These are phyloP conservation scores for Tylopilus sp. DNA, from an alignment of 768 basidiomycete species.

Conservation along the genomic window DNA sequence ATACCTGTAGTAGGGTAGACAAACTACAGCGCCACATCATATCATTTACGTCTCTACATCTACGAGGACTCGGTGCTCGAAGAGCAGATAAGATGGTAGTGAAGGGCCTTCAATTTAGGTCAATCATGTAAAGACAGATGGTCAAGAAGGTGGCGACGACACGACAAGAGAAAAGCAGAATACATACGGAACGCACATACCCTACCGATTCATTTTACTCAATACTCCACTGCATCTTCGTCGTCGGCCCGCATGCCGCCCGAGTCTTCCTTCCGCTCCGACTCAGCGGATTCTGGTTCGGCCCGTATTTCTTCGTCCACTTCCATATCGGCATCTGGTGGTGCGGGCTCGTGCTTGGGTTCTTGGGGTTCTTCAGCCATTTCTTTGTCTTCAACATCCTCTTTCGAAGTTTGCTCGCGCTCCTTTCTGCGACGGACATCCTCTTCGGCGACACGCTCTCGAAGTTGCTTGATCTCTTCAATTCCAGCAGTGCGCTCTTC, in stretches of 20 bases:
- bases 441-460: constrained; percentile 64
- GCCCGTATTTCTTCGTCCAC: constrained; percentile 35
- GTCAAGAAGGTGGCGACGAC: constrained; percentile 18
- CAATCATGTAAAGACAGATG: constrained; percentile 8
- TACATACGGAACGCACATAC: constrained; percentile 27
- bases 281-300: constrained; percentile 34
- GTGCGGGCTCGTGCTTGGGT: constrained; percentile 17
- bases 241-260: constrained; percentile 62
- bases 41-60: background rate
- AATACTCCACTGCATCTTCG: constrained; percentile 83
- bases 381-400: constrained; percentile 32
- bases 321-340: constrained; percentile 32
- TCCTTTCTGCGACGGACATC: constrained; percentile 46
- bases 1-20: background rate
- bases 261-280: constrained; percentile 52
- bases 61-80: background rate
- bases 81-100: background rate
- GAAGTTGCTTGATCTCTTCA: constrained; percentile 58
- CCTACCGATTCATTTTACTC: constrained; percentile 22
- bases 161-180: constrained; percentile 7
- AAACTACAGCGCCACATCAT: background rate
- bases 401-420: constrained; percentile 36
- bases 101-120: constrained; percentile 6
- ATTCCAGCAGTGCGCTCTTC: constrained; percentile 57
- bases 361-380: constrained; percentile 28